Evolutionary conservation across 2,329 filamentous ascomycete genomes (phyloP).

Genomic region (Aspergillus thermomutatus): DNA sequence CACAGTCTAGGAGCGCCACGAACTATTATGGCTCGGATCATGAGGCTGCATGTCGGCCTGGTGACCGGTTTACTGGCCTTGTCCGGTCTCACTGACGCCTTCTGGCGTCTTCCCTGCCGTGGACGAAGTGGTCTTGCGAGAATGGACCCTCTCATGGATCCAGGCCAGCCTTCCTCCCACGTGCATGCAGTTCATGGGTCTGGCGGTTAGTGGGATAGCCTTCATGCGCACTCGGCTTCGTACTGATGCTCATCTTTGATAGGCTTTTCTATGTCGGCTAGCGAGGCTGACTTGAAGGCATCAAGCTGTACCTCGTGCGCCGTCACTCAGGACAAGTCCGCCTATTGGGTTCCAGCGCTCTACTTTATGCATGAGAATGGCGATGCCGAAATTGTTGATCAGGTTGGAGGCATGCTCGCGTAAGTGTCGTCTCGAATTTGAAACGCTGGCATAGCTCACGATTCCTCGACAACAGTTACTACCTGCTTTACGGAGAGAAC

Average conservation of each 20-base stretch:
- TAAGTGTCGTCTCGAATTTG: slow-evolving; percentile 48
- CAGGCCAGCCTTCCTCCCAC: slow-evolving; percentile 60
- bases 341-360: slow-evolving; percentile 77
- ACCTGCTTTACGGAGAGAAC: slow-evolving; percentile 67
- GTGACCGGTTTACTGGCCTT: slow-evolving; percentile 29
- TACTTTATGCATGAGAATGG: slow-evolving; percentile 73
- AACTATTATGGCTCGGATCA: slow-evolving; percentile 10
- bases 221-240: background rate
- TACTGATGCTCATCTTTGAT: slow-evolving; percentile 11
- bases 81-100: slow-evolving; percentile 54
- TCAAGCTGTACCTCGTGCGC: slow-evolving; percentile 77
- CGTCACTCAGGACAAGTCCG: slow-evolving; percentile 78
- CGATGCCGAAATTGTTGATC: slow-evolving; percentile 64
- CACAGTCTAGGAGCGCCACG: background rate
- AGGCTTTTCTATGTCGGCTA: slow-evolving; percentile 65
- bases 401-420: slow-evolving; percentile 81
- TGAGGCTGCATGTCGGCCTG: slow-evolving; percentile 17
- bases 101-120: slow-evolving; percentile 88
- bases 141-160: slow-evolving; percentile 72
- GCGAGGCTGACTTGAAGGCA: slow-evolving; percentile 54
- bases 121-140: slow-evolving; percentile 66
- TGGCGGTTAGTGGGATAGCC: slow-evolving; percentile 58
- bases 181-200: slow-evolving; percentile 74
- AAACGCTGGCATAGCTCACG: background rate
- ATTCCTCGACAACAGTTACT: slow-evolving; percentile 61